Evolutionary conservation across 1,284 basidiomycete genomes (phyloP).

Genomic region (Leccinum solheimii): DNA sequence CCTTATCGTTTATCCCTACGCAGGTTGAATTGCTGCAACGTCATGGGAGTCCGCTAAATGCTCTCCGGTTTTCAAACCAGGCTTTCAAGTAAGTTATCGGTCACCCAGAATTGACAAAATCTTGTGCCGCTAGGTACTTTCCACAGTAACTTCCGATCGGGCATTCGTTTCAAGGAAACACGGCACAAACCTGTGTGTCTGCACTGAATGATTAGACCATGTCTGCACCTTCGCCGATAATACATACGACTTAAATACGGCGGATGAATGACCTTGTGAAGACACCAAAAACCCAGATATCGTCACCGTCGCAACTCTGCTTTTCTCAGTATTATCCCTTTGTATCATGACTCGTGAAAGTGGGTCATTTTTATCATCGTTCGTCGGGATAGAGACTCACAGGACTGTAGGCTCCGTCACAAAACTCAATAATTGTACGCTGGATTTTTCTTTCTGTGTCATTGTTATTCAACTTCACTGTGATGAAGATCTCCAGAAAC

Average conservation of each 20-base stretch:
- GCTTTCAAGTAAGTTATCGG: constrained; percentile 19
- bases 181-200: constrained; percentile 6
- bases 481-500: constrained; percentile 44
- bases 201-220: background rate
- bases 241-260: constrained; percentile 27
- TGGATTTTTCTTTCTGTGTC: background rate
- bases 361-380: constrained; percentile 11
- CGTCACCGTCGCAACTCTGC: background rate
- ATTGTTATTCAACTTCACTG: background rate
- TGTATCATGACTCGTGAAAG: constrained; percentile 24
- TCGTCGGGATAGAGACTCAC: constrained; percentile 11
- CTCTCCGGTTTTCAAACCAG: constrained; percentile 30
- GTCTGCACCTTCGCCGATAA: constrained; percentile 12
- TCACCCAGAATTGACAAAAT: background rate
- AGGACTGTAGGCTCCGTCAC: constrained; percentile 42
- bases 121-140: constrained; percentile 1
- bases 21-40: background rate
- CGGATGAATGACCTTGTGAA: background rate
- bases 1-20: background rate
- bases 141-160: constrained; percentile 1
- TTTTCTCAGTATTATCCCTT: background rate
- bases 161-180: constrained; percentile 5
- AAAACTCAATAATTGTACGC: constrained; percentile 53
- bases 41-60: constrained; percentile 8
- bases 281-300: constrained; percentile 3